Evolutionary conservation across 768 basidiomycete genomes (phyloP), one percentile per base, ranked within the genome.

Genomic region (Solioccasus polychromus): DNA sequence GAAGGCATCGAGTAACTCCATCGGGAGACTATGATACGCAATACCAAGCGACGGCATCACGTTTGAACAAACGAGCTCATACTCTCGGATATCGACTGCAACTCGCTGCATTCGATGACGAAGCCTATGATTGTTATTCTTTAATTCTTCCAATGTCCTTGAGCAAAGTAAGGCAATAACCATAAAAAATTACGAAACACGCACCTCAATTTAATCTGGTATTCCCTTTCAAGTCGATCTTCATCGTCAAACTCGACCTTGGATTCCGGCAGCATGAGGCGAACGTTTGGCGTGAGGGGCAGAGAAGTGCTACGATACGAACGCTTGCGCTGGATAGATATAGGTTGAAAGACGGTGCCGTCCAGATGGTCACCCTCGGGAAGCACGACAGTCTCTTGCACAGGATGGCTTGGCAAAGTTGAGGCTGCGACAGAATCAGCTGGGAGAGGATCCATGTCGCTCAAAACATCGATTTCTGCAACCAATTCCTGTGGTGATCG

Each of bases 1-100:
- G 55, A 88, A 80, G 3, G 86, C 83, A 39, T 89, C 87, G 29
- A 88, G 63, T 7, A 90, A 71, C 18, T 88, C 84, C 52, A 71
- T 69, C 7, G 88, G 82, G 31, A 90, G 69, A 30, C 69, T 67
- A 14, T 58, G 67, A 52, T 79, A 70, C 8, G 70, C 61, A 23
- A 77, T 61, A 14, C 74, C 79, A 19, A 83, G 68, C 4, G 72
- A 61, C 19, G 68, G 68, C 47, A 75, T 70, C 31, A 83, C 66
- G 25, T 70, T 69, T n/a, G 72, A 64, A 53, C 81, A 84, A 10
- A 82, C 65, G 8, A 69, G 56, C 47, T 89, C 84, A 47, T 82
- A 86, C 39, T 89, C 88, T 52, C 76, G 73, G 35, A 88, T 71
- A 23, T 73, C 74, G 7, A 68, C 68, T 2, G 84, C 78, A 43